A percentile compares a stretch with the other conserved stretches of the same genome.
phyloP scores from a whole-genome alignment of 495 filamentous ascomycete genomes.

The Xylaria intraflava region DNA sequence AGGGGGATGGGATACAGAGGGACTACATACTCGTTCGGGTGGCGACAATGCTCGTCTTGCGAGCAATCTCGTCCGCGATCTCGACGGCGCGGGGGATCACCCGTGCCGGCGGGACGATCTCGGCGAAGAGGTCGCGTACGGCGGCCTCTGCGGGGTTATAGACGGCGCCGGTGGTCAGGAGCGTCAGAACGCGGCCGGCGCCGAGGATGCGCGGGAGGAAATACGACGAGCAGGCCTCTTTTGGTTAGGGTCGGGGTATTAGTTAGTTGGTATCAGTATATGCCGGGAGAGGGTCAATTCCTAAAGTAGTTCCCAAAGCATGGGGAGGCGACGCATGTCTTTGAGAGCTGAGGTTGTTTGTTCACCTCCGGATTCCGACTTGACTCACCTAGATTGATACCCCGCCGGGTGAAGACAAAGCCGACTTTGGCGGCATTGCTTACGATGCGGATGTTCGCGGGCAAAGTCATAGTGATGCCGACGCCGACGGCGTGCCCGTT shows the following conservation, averaged over 20 bases:
- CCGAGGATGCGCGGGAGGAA: slow-evolving; percentile 59
- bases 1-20: too few species aligned
- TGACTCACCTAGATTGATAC: too few species aligned
- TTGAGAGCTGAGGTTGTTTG: too few species aligned
- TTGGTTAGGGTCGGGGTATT: slow-evolving; percentile 24
- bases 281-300: too few species aligned
- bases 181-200: slow-evolving; percentile 48
- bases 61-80: slow-evolving; percentile 50
- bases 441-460: slow-evolving; percentile 52
- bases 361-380: too few species aligned
- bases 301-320: too few species aligned
- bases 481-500: slow-evolving; percentile 61
- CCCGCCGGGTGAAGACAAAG: slow-evolving; percentile 58
- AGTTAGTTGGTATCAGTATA: too few species aligned
- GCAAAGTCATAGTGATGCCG: slow-evolving; percentile 62
- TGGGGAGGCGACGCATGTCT: too few species aligned
- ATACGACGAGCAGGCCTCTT: slow-evolving; percentile 57
- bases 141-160: slow-evolving; percentile 50
- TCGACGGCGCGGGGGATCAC: slow-evolving; percentile 52
- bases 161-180: slow-evolving; percentile 51
- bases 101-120: slow-evolving; percentile 43
- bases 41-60: slow-evolving; percentile 51
- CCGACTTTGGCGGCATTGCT: slow-evolving; percentile 51
- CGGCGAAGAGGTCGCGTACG: slow-evolving; percentile 50
- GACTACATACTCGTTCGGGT: slow-evolving; percentile 49